Evolutionary conservation across 257 asterid species (phyloP).

Genomic region (Capsicum rhomboideum): DNA sequence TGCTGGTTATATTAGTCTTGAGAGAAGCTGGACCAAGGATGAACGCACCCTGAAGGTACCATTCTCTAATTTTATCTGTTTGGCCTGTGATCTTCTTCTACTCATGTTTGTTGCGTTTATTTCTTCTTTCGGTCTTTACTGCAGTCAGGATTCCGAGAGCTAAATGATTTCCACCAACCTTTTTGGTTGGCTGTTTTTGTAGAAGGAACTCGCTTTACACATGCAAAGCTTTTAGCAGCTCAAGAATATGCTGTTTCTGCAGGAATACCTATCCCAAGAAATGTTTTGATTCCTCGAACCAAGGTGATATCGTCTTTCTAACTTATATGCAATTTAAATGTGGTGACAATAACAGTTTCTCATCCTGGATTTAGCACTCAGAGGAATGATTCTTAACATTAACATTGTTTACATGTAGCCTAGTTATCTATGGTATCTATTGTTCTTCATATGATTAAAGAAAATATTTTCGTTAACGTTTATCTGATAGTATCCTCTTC

Average conservation of each 20-base stretch:
- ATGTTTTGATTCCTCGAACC: slow-evolving; percentile 76
- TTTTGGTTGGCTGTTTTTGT: slow-evolving; percentile 81
- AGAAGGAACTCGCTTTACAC: slow-evolving; percentile 80
- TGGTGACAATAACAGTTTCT: background rate
- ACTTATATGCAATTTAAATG: background rate
- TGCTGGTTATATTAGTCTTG: slow-evolving; percentile 52
- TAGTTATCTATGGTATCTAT: background rate
- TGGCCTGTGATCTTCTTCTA: background rate
- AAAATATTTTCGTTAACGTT: background rate
- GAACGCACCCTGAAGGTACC: slow-evolving; percentile 56
- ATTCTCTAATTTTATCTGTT: background rate
- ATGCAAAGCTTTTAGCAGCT: slow-evolving; percentile 58
- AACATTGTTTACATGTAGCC: background rate
- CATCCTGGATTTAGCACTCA: background rate
- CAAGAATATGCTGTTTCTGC: slow-evolving; percentile 56
- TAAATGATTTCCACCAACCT: slow-evolving; percentile 48
- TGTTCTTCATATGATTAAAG: background rate
- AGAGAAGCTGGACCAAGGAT: slow-evolving; percentile 72
- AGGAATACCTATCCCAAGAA: slow-evolving; percentile 61
- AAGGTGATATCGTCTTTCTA: slow-evolving; percentile 31
- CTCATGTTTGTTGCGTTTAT: slow-evolving; percentile 9
- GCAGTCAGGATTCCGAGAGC: slow-evolving; percentile 54
- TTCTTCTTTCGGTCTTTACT: slow-evolving; percentile 11
- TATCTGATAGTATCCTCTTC: background rate
- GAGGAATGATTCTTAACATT: background rate